Evolutionary conservation across 257 asterid species (phyloP).

Genomic region (Paraleonurus japonicus): DNA sequence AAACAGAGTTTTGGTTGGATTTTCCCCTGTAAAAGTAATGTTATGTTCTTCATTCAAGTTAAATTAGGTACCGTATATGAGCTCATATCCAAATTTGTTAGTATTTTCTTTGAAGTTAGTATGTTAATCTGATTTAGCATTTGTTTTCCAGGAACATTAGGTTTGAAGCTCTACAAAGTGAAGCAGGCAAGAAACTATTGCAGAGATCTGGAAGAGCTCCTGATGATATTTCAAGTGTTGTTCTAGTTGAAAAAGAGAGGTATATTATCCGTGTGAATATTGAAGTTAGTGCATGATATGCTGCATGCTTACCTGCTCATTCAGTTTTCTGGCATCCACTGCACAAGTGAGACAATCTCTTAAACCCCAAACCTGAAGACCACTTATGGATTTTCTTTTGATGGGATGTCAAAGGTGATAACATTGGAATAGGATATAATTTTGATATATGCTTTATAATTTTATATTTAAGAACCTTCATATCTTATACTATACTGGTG

Average conservation of each 20-base stretch:
- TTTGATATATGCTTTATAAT: not conserved
- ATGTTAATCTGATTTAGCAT: conserved; percentile 19
- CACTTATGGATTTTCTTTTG: not conserved
- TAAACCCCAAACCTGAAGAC: not conserved
- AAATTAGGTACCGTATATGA: conserved; percentile 1
- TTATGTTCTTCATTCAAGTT: not conserved
- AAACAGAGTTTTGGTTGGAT: not conserved
- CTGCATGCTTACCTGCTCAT: conserved; percentile 1
- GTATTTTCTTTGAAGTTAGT: not conserved
- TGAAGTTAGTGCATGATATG: not conserved
- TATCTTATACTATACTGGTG: not conserved
- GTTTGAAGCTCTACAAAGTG: conserved; percentile 91
- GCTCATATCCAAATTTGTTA: conserved; percentile 2
- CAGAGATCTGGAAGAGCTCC: conserved; percentile 94
- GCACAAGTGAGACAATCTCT: not conserved
- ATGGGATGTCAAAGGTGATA: not conserved
- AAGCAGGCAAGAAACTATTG: conserved; percentile 75
- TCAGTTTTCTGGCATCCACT: conserved; percentile 4
- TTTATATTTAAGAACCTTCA: not conserved
- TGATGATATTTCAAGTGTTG: conserved; percentile 96
- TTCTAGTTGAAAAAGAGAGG: conserved; percentile 85
- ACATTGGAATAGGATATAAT: not conserved
- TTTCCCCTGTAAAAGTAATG: not conserved
- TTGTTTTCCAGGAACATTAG: conserved; percentile 62
- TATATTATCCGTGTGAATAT: conserved; percentile 20